Conservation (phyloP, 148 eudicot genomes). For the Cornus controversa region DNA sequence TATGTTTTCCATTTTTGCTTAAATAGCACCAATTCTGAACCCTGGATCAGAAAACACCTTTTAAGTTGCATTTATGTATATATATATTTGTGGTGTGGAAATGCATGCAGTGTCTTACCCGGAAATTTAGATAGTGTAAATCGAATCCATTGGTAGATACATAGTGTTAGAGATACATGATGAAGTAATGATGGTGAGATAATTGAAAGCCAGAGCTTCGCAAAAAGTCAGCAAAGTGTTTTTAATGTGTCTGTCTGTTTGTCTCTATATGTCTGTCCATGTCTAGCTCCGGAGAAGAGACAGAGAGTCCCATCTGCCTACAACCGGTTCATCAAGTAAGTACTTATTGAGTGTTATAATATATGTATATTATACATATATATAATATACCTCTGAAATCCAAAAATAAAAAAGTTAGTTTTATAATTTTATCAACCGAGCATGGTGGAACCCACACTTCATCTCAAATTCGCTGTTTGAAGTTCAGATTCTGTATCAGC, state of each 20-base stretch:
- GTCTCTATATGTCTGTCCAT: not conserved
- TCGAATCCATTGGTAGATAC: conserved; percentile 10
- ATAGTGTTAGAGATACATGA: conserved; percentile 5
- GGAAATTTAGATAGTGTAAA: not conserved
- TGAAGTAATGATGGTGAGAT: not conserved
- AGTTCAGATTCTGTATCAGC: too few relatives aligned
- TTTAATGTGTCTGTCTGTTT: not conserved
- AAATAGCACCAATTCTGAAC: not conserved
- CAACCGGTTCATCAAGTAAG: conserved; percentile 98
- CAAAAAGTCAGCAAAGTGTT: not conserved
- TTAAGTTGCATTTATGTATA: too few relatives aligned
- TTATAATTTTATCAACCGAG: too few relatives aligned
- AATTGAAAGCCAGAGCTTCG: not conserved
- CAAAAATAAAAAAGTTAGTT: too few relatives aligned
- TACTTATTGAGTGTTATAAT: too few relatives aligned
- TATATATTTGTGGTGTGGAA: not conserved
- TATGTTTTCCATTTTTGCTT: not conserved
- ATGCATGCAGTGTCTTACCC: conserved; percentile 1
- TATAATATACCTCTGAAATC: not conserved
- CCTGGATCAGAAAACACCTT: too few relatives aligned
- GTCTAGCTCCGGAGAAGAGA: conserved; percentile 86
- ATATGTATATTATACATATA: not conserved
- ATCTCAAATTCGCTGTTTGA: too few relatives aligned
- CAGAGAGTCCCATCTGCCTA: conserved; percentile 95
- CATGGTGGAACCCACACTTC: too few relatives aligned